Evolutionary conservation across 2,329 filamentous ascomycete species (phyloP), one percentile per base, ranked within the genome.

Genomic region (Colletotrichum higginsianum): DNA sequence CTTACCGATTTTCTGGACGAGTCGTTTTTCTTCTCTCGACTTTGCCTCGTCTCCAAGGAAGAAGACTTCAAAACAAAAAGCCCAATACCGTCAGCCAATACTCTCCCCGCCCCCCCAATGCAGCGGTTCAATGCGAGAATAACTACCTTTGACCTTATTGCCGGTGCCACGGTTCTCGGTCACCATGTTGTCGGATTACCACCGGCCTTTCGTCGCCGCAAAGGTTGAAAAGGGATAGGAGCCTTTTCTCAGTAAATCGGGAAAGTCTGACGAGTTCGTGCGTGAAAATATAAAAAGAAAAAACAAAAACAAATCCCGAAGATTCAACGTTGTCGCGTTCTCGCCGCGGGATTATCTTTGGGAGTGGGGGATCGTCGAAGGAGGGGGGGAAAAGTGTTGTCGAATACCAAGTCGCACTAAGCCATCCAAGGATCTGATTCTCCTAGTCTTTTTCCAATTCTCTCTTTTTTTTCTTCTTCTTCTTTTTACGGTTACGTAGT

Each of bases 1-100:
- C 49, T 5, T 63, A 79, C 79, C 78, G 21, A 80, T 61, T 58
- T 80, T 80, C 8, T 75, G 74, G 1, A 80, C 75, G 0, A 80
- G 75, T 4, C 73, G 73, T 3, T 74, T 74, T n/a, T 80, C 79
- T 6, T 80, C 79, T 56, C 65, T 75, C 6, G 50, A 60, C 13
- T 66, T 62, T 40, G 72, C 58, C 38, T 65, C 66, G 3, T 68
- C 70, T 15, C 72, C 72, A 2, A 74, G 72, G 72, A 74, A 74
- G 62, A 73, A 74, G 30, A 46, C 72, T 74, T n/a, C 18, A 26
- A 26, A 1, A 26, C 5, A 8, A n/a, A 26, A 16, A 46, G 3
- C 7, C 23, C 60, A 2, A 30, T 15, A 47, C 23, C 53, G 40
- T 67, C 52, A 67, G 66, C 44, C 21, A 5, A 8, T 23, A 15